Percentiles rank a stretch among this genome's conserved stretches.
These are phyloP conservation scores for Silybum marianum DNA, from an alignment of 129 eudicot genomes.

Conservation along the genomic window DNA sequence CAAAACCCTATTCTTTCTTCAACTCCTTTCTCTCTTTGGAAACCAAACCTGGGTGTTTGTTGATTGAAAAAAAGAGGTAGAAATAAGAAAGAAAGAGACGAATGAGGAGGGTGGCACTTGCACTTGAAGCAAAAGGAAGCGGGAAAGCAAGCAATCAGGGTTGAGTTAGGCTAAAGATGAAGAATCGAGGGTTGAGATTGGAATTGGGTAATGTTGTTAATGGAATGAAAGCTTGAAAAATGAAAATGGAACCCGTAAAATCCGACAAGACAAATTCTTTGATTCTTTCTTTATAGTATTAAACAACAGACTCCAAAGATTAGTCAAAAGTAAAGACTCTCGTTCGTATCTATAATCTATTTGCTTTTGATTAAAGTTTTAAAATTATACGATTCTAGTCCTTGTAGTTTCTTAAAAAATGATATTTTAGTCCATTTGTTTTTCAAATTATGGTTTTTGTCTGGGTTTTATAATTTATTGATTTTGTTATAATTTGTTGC, in stretches of 20 bases:
- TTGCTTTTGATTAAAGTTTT: not conserved
- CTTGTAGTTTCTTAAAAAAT: not conserved
- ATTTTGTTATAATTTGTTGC: not conserved
- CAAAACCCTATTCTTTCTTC: not conserved
- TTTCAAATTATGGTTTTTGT: not conserved
- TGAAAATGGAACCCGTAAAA: conserved; percentile 28
- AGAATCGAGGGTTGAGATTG: conserved; percentile 7
- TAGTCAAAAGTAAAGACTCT: conserved; percentile 12
- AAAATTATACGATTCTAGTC: not conserved
- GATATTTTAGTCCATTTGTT: not conserved
- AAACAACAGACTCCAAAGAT: conserved; percentile 18
- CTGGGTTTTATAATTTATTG: too few relatives aligned
- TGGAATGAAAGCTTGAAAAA: not conserved
- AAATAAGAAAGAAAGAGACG: not conserved
- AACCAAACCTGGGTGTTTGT: not conserved
- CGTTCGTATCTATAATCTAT: not conserved
- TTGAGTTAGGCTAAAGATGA: not conserved
- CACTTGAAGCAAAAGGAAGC: conserved; percentile 28
- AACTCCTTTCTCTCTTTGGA: not conserved
- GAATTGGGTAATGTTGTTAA: not conserved
- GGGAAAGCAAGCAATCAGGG: conserved; percentile 27
- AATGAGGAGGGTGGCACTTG: conserved; percentile 16
- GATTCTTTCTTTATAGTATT: too few relatives aligned
- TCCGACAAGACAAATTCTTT: conserved; percentile 25
- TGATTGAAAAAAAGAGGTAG: not conserved